Evolutionary conservation across 495 filamentous ascomycete genomes (phyloP).

Genomic region (Neurospora cerealis): DNA sequence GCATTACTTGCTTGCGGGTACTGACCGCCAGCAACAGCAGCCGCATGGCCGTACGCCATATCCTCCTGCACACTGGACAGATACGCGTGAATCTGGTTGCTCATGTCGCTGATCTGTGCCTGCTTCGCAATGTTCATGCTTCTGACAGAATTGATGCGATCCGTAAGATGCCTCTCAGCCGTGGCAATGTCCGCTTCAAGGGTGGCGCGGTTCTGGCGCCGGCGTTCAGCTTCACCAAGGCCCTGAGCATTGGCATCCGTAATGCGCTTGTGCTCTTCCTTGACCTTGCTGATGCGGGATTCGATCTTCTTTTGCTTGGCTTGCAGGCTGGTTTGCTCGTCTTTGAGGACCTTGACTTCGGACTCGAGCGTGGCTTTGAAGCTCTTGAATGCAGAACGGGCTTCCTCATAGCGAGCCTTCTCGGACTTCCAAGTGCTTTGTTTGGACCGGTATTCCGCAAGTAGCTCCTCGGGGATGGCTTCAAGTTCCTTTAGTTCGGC

Average conservation of each 20-base stretch:
- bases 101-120: slow-evolving; percentile 29
- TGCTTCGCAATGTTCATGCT: slow-evolving; percentile 31
- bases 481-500: slow-evolving; percentile 57
- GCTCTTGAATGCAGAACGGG: slow-evolving; percentile 48
- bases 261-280: slow-evolving; percentile 69
- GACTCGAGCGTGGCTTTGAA: slow-evolving; percentile 55
- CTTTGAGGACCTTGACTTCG: slow-evolving; percentile 51
- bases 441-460: slow-evolving; percentile 48
- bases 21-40: slow-evolving; percentile 6
- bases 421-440: slow-evolving; percentile 54
- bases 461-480: slow-evolving; percentile 56
- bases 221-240: slow-evolving; percentile 63
- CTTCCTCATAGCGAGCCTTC: slow-evolving; percentile 50
- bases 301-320: slow-evolving; percentile 73
- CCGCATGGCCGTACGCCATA: slow-evolving; percentile 14
- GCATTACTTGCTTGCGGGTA: neutral
- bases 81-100: slow-evolving; percentile 29
- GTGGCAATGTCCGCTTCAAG: slow-evolving; percentile 55
- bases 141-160: slow-evolving; percentile 27
- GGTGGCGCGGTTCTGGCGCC: slow-evolving; percentile 55
- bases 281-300: slow-evolving; percentile 62
- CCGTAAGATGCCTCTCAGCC: slow-evolving; percentile 37
- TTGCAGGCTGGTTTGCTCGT: slow-evolving; percentile 55
- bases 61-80: slow-evolving; percentile 29
- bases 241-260: slow-evolving; percentile 66